Base-by-base conservation (phyloP, 1,284 basidiomycete species). In the Sphagnurus paluster region DNA sequence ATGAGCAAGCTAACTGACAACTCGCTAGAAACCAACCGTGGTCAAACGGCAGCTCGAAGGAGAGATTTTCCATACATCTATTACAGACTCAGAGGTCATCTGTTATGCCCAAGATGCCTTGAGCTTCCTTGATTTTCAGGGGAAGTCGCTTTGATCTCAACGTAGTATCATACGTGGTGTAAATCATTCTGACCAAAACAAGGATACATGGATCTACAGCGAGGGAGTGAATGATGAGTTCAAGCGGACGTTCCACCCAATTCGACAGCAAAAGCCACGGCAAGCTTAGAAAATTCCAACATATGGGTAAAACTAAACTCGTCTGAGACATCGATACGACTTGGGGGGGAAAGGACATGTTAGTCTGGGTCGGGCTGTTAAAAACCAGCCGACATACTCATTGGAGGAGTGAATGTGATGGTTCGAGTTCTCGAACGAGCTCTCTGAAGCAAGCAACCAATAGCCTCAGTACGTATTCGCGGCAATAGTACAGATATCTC, bases 221-320 rank as follows among this genome's bases (percentile, higher is more conserved):
- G n/a, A n/a, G n/a, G n/a, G n/a, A n/a, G n/a, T n/a, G n/a, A n/a
- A n/a, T n/a, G n/a, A n/a, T n/a, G n/a, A n/a, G n/a, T n/a, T n/a
- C n/a, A n/a, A n/a, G n/a, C n/a, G n/a, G 67, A 63, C 74, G 78
- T 76, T 28, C 77, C 78, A 40, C 80, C 81, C 33, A 94, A 75
- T 68, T 90, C 94, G 53, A 94, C 79, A 5, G 84, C 88, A 58
- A 90, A 92, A 0, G 87, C 90, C 13, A 90, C 82, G 10, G 87
- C 89, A 37, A 96, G 76, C 75, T 96, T 96, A 50, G 90, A 90
- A 70, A 96, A 96, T 62, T 93, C 81, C 24, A 90, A 65, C 83
- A 90, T 87, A 60, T 93, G 86, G 2, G 69, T 63, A 59, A 91
- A 91, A 58, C 86, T 90, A 69, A 97, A 97, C 65, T 94, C 94